phyloP scores from a whole-genome alignment of 148 eudicot species.

The Amaranthus cruentus region DNA sequence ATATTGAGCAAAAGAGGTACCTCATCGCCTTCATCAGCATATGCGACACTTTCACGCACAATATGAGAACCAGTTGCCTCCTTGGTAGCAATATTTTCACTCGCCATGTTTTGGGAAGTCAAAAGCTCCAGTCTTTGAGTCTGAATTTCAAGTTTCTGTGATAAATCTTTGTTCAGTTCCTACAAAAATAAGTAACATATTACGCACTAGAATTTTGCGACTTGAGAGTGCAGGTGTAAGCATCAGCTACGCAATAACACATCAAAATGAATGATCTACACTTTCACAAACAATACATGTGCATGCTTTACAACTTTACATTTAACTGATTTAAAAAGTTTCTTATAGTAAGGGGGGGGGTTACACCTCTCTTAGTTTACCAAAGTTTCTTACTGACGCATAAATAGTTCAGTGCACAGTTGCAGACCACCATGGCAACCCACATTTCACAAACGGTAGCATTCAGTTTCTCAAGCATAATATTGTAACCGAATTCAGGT shows the following conservation, averaged over 20 bases:
- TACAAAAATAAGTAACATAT: constrained; percentile 25
- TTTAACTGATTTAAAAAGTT: background rate
- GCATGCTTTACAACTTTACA: background rate
- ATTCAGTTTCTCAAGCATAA: no score
- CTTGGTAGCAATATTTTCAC: constrained; percentile 39
- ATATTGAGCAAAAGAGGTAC: constrained; percentile 28
- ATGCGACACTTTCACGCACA: constrained; percentile 51
- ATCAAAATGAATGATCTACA: background rate
- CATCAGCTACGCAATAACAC: background rate
- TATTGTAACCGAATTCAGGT: no score
- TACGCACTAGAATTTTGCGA: background rate
- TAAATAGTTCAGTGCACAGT: background rate
- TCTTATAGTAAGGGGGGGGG: background rate
- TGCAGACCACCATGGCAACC: background rate
- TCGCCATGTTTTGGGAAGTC: constrained; percentile 81
- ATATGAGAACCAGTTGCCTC: constrained; percentile 37
- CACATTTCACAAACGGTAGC: no score
- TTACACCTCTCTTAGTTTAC: background rate
- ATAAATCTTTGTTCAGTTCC: constrained; percentile 83
- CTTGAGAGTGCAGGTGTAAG: background rate
- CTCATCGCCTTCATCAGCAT: constrained; percentile 99
- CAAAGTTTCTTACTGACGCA: background rate
- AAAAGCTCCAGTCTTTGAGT: constrained; percentile 93
- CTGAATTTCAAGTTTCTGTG: constrained; percentile 85
- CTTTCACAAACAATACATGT: background rate